Percentiles rank a stretch among this genome's conserved stretches.
Evolutionary conservation across 495 filamentous ascomycete genomes (phyloP).

Genomic region (Penicillium roqueforti): DNA sequence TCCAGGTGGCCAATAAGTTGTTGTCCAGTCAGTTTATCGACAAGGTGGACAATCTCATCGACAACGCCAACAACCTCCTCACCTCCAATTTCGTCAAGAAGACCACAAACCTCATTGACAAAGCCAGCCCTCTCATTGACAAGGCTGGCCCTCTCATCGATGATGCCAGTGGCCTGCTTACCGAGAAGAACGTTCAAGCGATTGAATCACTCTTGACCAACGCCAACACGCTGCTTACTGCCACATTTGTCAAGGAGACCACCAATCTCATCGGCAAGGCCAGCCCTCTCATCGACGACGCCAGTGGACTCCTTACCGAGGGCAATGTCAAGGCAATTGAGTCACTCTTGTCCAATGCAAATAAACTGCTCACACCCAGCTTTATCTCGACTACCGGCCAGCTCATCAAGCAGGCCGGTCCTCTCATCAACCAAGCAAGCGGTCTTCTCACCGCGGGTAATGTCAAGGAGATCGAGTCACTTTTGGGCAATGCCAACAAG

Average conservation of each 20-base stretch:
- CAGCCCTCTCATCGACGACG: conserved; percentile 23
- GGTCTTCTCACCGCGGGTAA: conserved; percentile 29
- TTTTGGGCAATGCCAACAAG: conserved; percentile 2
- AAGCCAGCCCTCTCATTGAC: conserved; percentile 33
- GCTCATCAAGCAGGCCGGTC: conserved; percentile 37
- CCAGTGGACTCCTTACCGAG: conserved; percentile 7
- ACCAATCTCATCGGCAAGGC: conserved; percentile 35
- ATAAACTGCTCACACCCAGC: conserved; percentile 4
- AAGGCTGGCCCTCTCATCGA: conserved; percentile 35
- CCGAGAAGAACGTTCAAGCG: conserved; percentile 32
- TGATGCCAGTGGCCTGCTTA: conserved; percentile 38
- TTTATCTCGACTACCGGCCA: conserved; percentile 25
- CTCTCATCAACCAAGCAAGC: conserved; percentile 31
- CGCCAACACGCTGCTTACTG: conserved; percentile 35
- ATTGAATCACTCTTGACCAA: conserved; percentile 35
- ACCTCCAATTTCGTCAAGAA: conserved; percentile 18
- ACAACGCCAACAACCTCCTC: conserved; percentile 19
- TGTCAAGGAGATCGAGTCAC: conserved; percentile 29
- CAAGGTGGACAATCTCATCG: conserved; percentile 18
- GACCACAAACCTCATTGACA: conserved; percentile 33
- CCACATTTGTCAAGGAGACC: conserved; percentile 39
- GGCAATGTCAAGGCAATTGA: conserved; percentile 4
- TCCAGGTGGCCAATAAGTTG: conserved; percentile 33
- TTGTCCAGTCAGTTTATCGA: conserved; percentile 28
- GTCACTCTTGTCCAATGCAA: not conserved